These are phyloP conservation scores for Vitis labrusca DNA, from an alignment of 164 flowering plant genomes.

Conservation along the genomic window DNA sequence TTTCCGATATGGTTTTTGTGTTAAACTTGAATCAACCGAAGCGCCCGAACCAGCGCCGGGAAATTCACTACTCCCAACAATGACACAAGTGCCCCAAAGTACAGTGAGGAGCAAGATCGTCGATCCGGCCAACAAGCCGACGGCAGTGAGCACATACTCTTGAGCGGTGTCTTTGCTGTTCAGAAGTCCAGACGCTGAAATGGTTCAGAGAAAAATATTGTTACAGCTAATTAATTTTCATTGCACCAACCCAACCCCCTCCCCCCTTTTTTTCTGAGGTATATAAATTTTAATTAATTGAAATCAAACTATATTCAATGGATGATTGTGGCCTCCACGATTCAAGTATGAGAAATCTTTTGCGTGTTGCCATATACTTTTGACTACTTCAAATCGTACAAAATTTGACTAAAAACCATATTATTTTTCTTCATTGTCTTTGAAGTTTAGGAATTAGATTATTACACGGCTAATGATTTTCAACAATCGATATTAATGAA, in stretches of 20 bases:
- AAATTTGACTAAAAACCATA: not conserved
- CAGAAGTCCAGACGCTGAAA: slow-evolving; percentile 23
- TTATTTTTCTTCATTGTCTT: no score
- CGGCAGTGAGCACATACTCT: slow-evolving; percentile 14
- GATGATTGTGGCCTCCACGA: not conserved
- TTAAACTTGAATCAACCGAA: no score
- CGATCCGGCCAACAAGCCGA: slow-evolving; percentile 31
- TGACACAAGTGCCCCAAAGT: slow-evolving; percentile 27
- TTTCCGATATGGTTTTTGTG: not conserved
- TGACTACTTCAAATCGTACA: not conserved
- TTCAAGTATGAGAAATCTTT: not conserved
- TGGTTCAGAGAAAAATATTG: not conserved
- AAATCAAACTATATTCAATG: not conserved
- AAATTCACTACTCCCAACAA: slow-evolving; percentile 10
- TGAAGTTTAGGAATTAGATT: no score
- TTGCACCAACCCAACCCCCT: not conserved
- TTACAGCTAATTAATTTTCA: not conserved
- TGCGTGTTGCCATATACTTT: not conserved
- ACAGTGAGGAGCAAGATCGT: slow-evolving; percentile 26
- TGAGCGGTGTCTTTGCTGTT: slow-evolving; percentile 21
- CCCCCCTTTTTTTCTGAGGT: no score
- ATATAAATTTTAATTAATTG: not conserved
- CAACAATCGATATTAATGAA: no score
- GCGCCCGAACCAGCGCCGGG: not conserved
- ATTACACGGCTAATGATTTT: no score